Conservation (phyloP, 495 filamentous ascomycete species). For the Niebla homalea region DNA sequence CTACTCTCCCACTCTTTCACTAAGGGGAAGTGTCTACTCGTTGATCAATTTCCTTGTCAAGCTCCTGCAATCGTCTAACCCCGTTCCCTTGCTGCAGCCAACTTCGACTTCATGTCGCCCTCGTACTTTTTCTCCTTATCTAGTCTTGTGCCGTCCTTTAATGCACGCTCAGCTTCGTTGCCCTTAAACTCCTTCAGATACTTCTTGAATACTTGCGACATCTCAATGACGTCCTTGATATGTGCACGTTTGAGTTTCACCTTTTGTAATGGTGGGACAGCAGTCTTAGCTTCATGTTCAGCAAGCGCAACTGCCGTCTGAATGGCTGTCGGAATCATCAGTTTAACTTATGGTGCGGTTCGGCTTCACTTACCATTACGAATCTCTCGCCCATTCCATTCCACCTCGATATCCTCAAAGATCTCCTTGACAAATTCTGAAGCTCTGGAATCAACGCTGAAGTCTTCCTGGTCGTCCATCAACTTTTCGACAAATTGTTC, state of each 20-base stretch:
- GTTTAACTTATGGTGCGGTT: background rate
- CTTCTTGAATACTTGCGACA: conserved; percentile 16
- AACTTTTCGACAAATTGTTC: background rate
- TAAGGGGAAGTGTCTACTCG: no score
- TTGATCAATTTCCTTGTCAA: no score
- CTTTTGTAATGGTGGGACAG: conserved; percentile 5
- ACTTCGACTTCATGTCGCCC: no score
- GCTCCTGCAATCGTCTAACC: no score
- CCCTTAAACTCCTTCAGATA: conserved; percentile 11
- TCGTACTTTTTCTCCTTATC: no score
- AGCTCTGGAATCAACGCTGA: background rate
- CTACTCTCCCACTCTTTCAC: no score
- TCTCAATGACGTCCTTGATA: conserved; percentile 9
- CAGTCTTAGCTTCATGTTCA: conserved; percentile 8
- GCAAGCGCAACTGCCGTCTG: conserved; percentile 19
- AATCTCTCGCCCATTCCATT: conserved; percentile 23
- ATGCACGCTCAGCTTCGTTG: conserved; percentile 2
- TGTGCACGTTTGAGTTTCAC: conserved; percentile 12
- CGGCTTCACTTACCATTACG: conserved; percentile 10
- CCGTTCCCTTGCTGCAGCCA: no score
- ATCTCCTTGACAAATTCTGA: conserved; percentile 1
- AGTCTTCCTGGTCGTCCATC: background rate
- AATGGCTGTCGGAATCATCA: conserved; percentile 7
- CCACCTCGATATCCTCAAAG: conserved; percentile 1
- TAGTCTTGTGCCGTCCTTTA: no score